Base-by-base conservation (phyloP, 129 eudicot species). In the Saussurea involucrata region DNA sequence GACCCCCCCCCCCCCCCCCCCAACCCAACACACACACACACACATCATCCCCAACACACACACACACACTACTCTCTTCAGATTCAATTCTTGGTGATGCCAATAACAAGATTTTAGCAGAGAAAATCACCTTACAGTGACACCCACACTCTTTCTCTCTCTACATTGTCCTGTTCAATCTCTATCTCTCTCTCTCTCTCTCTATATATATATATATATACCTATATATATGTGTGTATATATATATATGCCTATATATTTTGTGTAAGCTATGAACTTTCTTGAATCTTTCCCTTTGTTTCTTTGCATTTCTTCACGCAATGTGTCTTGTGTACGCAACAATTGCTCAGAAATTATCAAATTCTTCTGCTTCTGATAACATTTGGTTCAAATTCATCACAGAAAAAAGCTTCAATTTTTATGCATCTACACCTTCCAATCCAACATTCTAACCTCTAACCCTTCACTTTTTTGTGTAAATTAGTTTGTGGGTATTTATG, bases 221-320 rank as follows among this genome's bases (percentile, higher is more conserved):
- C 65, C 1, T 37, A 9, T 9, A 37, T 36, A 36, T 36, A 1
- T 8, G 8, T 8, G 8, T 8, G 10, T 71, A 8, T 5, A 8
- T 57, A 2, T 5, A 44, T 42, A 73, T 34, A 6, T 8, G 10
- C 21, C 27, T 33, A 20, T 67, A 20, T 76, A 21, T 76, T 49
- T 28, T 67, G 24, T 76, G 24, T 46, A 28, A 29, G 74, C 57
- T 66, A 33, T 68, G 25, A 68, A 55, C 24, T 49, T 33, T 77
- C 81, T 77, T 68, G 58, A 77, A 28, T 68, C 58, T 68, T 24
- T 34, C 74, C 81, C 68, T 68, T 77, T 68, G 13, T 37, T 68
- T 66, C 29, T 61, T 61, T 74, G 70, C 12, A 33, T 76, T 79
- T 80, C 67, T 86, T 76, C 77, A 76, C 78, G 75, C 57, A 36